phyloP scores from a whole-genome alignment of 805 yeast genomes.

The Nematodospora valgi region DNA sequence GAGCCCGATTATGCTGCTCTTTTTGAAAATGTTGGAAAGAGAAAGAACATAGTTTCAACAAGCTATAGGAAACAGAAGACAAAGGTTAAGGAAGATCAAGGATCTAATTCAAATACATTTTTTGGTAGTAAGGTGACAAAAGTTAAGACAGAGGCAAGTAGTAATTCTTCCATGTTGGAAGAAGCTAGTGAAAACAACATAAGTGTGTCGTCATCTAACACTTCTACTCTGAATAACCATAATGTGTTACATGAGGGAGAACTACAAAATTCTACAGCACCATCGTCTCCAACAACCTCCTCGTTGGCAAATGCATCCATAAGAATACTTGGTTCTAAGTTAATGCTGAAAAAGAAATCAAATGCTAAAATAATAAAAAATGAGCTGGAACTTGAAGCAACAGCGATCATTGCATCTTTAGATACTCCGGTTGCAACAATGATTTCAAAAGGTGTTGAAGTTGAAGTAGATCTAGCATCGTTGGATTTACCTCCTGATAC shows the following conservation, averaged over 20 bases:
- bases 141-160: conserved; percentile 6
- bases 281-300: conserved; percentile 6
- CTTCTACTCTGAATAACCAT: not conserved
- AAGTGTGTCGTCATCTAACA: conserved; percentile 10
- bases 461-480: conserved; percentile 37
- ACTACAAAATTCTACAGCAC: not conserved
- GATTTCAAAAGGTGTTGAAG: conserved; percentile 29
- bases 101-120: conserved; percentile 1
- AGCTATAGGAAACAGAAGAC: conserved; percentile 21
- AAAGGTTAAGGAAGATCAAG: conserved; percentile 14
- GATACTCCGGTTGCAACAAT: conserved; percentile 17
- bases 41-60: conserved; percentile 26
- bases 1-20: conserved; percentile 44
- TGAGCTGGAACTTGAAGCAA: conserved; percentile 10
- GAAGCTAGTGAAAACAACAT: conserved; percentile 8
- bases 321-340: conserved; percentile 37
- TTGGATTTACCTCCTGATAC: conserved; percentile 40
- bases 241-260: conserved; percentile 4
- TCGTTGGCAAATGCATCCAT: conserved; percentile 34
- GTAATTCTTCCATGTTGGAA: conserved; percentile 8
- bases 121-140: conserved; percentile 2
- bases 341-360: conserved; percentile 28
- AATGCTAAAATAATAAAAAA: conserved; percentile 3
- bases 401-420: conserved; percentile 9
- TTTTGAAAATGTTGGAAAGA: conserved; percentile 41